Conservation (phyloP, 2,329 filamentous ascomycete species). For the Fusarium sterilihyphosum region DNA sequence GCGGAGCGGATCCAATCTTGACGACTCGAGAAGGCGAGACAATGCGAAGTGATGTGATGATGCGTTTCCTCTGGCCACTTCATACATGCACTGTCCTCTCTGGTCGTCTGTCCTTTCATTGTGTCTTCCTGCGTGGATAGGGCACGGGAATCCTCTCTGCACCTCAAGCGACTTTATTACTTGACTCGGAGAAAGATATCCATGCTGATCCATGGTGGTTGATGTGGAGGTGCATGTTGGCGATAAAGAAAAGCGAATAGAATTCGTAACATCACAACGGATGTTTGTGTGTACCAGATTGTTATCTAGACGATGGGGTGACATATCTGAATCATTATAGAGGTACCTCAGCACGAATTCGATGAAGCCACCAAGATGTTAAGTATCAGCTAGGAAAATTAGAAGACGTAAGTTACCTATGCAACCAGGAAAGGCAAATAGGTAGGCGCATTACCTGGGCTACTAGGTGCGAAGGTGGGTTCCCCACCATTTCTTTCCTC, state of each 20-base stretch:
- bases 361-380: constrained; percentile 16
- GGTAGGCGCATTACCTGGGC: neutral
- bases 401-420: neutral
- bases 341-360: neutral
- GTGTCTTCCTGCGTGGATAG: constrained; percentile 32
- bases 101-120: constrained; percentile 1
- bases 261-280: constrained; percentile 1
- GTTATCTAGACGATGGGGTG: constrained; percentile 1
- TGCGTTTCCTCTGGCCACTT: constrained; percentile 38
- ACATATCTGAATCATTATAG: neutral
- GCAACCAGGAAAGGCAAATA: neutral
- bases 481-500: constrained; percentile 18
- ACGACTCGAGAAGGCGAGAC: constrained; percentile 30
- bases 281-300: constrained; percentile 3
- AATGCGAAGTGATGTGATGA: constrained; percentile 43
- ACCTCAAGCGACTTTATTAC: constrained; percentile 20
- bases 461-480: neutral
- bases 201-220: constrained; percentile 7
- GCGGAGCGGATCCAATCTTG: constrained; percentile 39
- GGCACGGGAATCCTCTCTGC: constrained; percentile 32
- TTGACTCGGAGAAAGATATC: constrained; percentile 23
- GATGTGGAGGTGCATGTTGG: constrained; percentile 19
- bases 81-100: constrained; percentile 9
- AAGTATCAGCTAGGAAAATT: constrained; percentile 8
- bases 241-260: neutral